Evolutionary conservation across 139 green algal species (phyloP), one percentile per base, ranked within the genome.

Genomic region (Parachlorella kessleri): DNA sequence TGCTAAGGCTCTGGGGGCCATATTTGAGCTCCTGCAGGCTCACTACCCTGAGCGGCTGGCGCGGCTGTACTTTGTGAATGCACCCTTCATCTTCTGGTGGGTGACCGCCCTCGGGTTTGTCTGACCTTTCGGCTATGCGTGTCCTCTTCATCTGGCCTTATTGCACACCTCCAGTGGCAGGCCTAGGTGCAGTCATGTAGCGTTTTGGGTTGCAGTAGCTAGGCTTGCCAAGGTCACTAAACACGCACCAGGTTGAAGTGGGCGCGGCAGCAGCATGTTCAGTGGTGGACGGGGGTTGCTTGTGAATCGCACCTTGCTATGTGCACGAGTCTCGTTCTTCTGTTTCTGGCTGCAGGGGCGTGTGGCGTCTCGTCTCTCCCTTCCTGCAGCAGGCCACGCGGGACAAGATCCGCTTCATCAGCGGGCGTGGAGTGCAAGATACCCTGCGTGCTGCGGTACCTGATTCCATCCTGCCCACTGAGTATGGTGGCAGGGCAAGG

Each of bases 351-450:
- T n/a, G n/a, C n/a, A n/a, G n/a, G n/a, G n/a, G 77, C 6, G 59
- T 93, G n/a, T 95, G 91, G 91, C 78, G 87, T 53, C 24, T 91
- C 14, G 86, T 94, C 6, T 55, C 24, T 18, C 86, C 91, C 48
- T 95, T 95, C 79, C 72, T 95, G 35, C 59, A 91, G 35, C 37
- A 72, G 24, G 48, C 42, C 53, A 94, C 91, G 1, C 69, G 77
- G 4, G 53, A 80, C 3, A 95, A 95, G 76, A 91, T 94, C 48
- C 23, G 39, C 30, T 94, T 94, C 53, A 63, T 92, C 54, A 73
- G 66, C 10, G 76, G 84, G 33, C 33, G 14, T 1, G 63, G 42
- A 0, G 55, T 70, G 26, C 40, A 24, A 2, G 6, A 28, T 2
- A 35, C 66, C 42, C 84, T 92, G 65, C 33, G 42, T 8, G 68